Base-by-base conservation (phyloP, 2,329 filamentous ascomycete genomes). In the Cercospora brassicicola region DNA sequence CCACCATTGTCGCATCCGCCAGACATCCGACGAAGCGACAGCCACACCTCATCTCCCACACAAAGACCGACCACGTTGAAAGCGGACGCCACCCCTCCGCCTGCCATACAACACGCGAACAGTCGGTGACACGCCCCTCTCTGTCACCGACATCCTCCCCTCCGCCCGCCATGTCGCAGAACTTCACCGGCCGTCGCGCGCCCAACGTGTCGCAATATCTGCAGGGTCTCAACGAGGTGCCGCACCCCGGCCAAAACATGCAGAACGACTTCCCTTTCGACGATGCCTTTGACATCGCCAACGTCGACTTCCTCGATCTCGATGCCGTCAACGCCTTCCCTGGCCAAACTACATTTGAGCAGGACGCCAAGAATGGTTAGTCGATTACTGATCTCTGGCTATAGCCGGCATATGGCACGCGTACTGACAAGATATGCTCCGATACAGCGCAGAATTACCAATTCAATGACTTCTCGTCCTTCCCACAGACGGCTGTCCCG, bases 131-230 rank as follows among this genome's bases (percentile, higher is more conserved):
- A 39, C 48, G 31, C 45, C 15, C 61, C 61, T 33, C 61, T 33
- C 61, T 55, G 45, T 36, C 45, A 33, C 51, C 45, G 45, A 51
- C 45, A 51, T 51, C 45, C 45, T 23, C 10, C 48, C 23, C 15
- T 8, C n/a, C 65, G 42, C 28, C 57, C 57, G 62, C 33, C 66
- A 93, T 93, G 91, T 88, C 91, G 79, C 86, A 84, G 78, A 93
- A 89, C 86, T 89, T 86, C 81, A 89, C 86, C 80, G 90, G 89
- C 77, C 90, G 92, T 70, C 89, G 91, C 78, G 91, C 88, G 75
- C 90, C 92, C 77, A 96, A 96, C 80, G 91, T 97, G 81, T 93
- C 93, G 77, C 90, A 93, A 77, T 96, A 95, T 83, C 86, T 97
- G 73, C 90, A 92, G 76, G 91, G 94, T 74, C 85, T 97, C 76